phyloP scores from a whole-genome alignment of 768 basidiomycete species.

The Suillus subaureus region DNA sequence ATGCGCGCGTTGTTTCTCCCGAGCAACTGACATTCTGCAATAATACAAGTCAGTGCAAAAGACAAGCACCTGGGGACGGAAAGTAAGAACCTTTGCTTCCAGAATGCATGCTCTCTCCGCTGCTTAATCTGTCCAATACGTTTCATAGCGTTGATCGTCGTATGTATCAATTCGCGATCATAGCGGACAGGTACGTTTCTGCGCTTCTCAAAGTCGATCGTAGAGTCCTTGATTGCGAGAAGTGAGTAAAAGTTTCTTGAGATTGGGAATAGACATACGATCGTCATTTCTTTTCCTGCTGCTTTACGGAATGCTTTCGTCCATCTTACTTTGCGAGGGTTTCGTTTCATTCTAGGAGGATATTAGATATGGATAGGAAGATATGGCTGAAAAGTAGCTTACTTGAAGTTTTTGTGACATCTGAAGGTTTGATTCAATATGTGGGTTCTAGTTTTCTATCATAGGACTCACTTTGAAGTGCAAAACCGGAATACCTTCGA shows the following conservation, averaged over 20 bases:
- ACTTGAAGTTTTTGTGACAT: constrained; percentile 99
- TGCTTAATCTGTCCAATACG: constrained; percentile 90
- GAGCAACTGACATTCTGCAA: constrained; percentile 79
- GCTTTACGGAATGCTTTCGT: constrained; percentile 99
- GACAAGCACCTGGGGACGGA: neutral
- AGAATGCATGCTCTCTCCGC: constrained; percentile 92
- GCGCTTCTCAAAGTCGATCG: constrained; percentile 98
- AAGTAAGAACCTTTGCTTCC: constrained; percentile 78
- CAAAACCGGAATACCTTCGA: constrained; percentile 98
- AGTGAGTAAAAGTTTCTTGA: constrained; percentile 4
- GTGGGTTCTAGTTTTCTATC: neutral
- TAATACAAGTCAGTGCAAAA: neutral
- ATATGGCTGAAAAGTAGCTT: constrained; percentile 19
- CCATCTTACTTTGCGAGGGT: constrained; percentile 98
- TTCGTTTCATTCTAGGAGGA: constrained; percentile 89
- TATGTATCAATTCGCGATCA: constrained; percentile 90
- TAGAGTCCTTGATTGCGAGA: constrained; percentile 74
- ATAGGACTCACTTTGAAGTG: constrained; percentile 80
- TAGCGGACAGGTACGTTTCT: constrained; percentile 97
- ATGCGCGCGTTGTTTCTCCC: constrained; percentile 75
- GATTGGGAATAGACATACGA: constrained; percentile 55
- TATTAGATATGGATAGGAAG: neutral
- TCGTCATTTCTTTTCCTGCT: constrained; percentile 99
- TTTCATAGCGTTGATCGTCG: constrained; percentile 96
- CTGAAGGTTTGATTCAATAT: constrained; percentile 41